Base-by-base conservation (phyloP, 2,329 filamentous ascomycete genomes). In the Cordyceps farinosa region DNA sequence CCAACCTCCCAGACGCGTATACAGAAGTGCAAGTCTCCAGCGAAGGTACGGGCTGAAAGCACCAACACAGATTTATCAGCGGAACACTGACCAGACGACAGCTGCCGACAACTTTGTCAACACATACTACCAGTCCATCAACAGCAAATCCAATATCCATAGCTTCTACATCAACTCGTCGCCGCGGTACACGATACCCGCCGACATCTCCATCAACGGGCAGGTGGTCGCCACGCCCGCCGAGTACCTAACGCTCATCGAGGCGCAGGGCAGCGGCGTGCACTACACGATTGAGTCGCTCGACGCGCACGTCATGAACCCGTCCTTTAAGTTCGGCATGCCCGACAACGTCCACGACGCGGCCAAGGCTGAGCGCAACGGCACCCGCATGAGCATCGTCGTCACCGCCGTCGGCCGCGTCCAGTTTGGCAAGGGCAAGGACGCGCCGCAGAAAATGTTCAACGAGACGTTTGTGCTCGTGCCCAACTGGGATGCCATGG, bases 141-240 rank as follows among this genome's bases (percentile, higher is more conserved):
- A 89, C 75, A 83, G 81, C 64, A 82, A 91, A 47, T 72, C 82
- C 38, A 77, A 78, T 8, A 82, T 96, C 15, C 72, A 83, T 22
- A 77, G 79, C n/a, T 96, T 88, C 80, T 96, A 96, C 80, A 78
- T 87, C 67, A 84, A 85, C 72, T 76, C 81, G 57, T 84, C 83
- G 30, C 68, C 81, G 11, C 78, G 81, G 65, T 84, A 86, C 66
- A 71, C 74, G 13, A 77, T 83, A n/a, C 79, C 80, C 40, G 82
- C 90, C 58, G 86, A 87, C 72, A 92, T 97, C 70, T 84, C 87
- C 70, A 88, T 92, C 81, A 96, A 96, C 77, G 92, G 92, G 69
- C 87, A 87, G 54, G 76, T 84, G 2, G 78, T 91, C 44, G 75
- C 83, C 40, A 82, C 85, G 62, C 88, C 87, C 0, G 77, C 79